Conservation (phyloP, 352 stramenopile genomes). For the Globisporangium mamillatum region DNA sequence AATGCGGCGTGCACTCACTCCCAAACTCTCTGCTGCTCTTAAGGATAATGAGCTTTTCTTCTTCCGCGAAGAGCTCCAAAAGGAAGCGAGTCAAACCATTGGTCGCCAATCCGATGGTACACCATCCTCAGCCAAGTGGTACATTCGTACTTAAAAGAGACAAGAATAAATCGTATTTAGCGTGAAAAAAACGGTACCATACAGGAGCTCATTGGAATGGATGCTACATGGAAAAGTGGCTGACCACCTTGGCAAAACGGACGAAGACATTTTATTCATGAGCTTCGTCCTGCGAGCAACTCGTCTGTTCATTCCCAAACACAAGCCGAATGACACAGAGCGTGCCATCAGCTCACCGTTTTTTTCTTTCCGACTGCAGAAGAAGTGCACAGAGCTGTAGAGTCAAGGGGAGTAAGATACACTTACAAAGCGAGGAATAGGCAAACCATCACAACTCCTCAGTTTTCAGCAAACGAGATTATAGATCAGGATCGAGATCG, state of each 20-base stretch:
- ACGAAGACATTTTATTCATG: too few species aligned
- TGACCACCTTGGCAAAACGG: too few species aligned
- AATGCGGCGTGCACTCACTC: constrained; percentile 9
- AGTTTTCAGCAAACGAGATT: too few species aligned
- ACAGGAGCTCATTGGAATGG: not conserved
- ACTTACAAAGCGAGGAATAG: too few species aligned
- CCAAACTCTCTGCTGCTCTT: not conserved
- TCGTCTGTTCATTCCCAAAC: too few species aligned
- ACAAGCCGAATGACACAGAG: too few species aligned
- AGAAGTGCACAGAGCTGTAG: too few species aligned
- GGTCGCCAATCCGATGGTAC: constrained; percentile 28
- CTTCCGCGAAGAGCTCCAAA: constrained; percentile 15
- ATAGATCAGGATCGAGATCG: not conserved
- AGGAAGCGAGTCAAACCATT: constrained; percentile 21
- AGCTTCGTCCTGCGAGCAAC: too few species aligned
- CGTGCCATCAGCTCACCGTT: too few species aligned
- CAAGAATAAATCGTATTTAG: not conserved
- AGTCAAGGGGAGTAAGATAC: too few species aligned
- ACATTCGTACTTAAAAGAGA: constrained; percentile 17
- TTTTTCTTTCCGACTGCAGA: too few species aligned
- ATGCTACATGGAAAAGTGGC: not conserved
- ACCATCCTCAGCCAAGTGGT: constrained; percentile 14
- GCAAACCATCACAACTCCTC: too few species aligned
- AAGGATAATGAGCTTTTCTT: constrained; percentile 6
- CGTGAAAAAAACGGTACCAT: not conserved